These are phyloP conservation scores for Thelephora aurantiotincta DNA, from an alignment of 768 basidiomycete species.

Conservation along the genomic window DNA sequence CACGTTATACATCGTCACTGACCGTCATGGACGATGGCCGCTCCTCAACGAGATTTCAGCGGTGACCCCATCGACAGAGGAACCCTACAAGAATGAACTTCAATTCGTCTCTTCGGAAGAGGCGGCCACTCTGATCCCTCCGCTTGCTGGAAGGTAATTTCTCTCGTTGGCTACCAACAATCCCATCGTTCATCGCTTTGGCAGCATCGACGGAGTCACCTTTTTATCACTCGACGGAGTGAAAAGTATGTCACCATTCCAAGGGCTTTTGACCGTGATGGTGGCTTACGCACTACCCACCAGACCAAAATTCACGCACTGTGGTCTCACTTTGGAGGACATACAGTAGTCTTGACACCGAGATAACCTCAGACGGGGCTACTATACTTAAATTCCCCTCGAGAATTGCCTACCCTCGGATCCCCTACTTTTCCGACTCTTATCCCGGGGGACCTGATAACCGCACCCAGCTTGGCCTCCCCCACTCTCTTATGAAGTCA, in stretches of 20 bases:
- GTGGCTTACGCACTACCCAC: background rate
- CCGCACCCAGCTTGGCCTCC: conserved; percentile 33
- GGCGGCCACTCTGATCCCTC: conserved; percentile 15
- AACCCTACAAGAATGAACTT: conserved; percentile 43
- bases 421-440: conserved; percentile 43
- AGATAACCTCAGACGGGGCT: conserved; percentile 25
- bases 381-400: conserved; percentile 24
- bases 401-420: conserved; percentile 27
- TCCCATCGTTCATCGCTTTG: background rate
- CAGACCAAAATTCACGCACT: conserved; percentile 40
- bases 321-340: conserved; percentile 67
- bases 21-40: conserved; percentile 50
- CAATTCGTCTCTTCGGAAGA: conserved; percentile 16
- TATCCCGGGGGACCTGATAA: no score
- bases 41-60: conserved; percentile 35
- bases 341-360: conserved; percentile 45
- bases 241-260: conserved; percentile 8
- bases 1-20: conserved; percentile 61
- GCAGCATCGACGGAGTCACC: conserved; percentile 52
- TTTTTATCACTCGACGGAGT: conserved; percentile 29
- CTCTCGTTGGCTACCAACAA: background rate
- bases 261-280: background rate
- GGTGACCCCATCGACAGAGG: conserved; percentile 17
- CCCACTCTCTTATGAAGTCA: conserved; percentile 38
- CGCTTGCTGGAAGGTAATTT: conserved; percentile 16